These are phyloP conservation scores for Microstegium vimineum DNA, from an alignment of 176 grass and related monocot species.

Conservation along the genomic window DNA sequence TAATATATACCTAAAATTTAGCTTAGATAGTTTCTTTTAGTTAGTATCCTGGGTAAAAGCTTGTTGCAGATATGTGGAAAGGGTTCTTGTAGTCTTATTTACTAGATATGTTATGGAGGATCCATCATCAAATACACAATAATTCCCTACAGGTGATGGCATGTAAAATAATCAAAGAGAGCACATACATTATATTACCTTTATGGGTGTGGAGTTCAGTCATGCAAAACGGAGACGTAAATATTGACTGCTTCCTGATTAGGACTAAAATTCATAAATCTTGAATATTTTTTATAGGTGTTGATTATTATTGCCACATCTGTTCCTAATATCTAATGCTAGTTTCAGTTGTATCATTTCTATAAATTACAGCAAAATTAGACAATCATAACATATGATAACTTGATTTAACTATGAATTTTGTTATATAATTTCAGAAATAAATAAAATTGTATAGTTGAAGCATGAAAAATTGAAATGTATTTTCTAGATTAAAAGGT, in stretches of 20 bases:
- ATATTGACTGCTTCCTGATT: neutral
- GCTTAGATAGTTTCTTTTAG: neutral
- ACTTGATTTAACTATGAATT: neutral
- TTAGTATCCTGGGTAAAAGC: neutral
- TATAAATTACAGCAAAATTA: neutral
- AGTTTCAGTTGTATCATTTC: neutral
- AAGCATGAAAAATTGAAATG: neutral
- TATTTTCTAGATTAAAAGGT: conserved; percentile 4
- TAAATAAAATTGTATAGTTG: neutral
- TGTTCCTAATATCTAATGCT: neutral
- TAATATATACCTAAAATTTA: neutral
- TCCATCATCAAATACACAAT: neutral
- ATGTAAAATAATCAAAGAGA: neutral
- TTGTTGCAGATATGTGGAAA: neutral
- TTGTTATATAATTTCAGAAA: neutral
- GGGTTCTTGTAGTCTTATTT: neutral
- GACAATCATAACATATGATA: neutral
- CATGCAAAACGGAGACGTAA: neutral
- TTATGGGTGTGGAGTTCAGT: neutral
- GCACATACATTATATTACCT: neutral
- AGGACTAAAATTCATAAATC: neutral
- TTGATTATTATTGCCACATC: neutral
- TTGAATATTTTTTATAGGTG: neutral
- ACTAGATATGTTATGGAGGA: neutral
- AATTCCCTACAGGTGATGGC: neutral